Conservation (phyloP, 805 yeast species). For the Barnettozyma sucrosica region DNA sequence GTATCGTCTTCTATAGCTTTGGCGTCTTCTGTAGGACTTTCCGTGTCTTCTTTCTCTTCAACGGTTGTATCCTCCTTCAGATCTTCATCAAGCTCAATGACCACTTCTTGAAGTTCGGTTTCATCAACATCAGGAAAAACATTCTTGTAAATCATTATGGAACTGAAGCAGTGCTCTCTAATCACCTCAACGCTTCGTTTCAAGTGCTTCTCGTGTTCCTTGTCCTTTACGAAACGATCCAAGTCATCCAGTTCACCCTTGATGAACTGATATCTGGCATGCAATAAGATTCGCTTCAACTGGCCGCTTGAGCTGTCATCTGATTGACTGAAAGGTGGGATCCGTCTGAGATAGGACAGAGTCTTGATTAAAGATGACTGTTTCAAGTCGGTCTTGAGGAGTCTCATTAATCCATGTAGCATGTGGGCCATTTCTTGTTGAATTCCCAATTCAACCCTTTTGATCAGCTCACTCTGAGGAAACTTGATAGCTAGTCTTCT, state of each 20-base stretch:
- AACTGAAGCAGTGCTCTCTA: slow-evolving; percentile 75
- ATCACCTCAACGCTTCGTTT: slow-evolving; percentile 79
- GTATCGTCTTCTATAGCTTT: not conserved
- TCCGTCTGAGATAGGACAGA: slow-evolving; percentile 65
- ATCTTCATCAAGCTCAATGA: slow-evolving; percentile 9
- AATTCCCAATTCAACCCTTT: slow-evolving; percentile 44
- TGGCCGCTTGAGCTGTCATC: slow-evolving; percentile 23
- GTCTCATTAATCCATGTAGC: slow-evolving; percentile 62
- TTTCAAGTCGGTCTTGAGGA: slow-evolving; percentile 69
- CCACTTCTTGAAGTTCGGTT: slow-evolving; percentile 17
- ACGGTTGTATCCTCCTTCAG: slow-evolving; percentile 4
- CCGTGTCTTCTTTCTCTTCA: not conserved
- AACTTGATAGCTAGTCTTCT: slow-evolving; percentile 65
- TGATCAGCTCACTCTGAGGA: slow-evolving; percentile 51
- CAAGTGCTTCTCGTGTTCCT: slow-evolving; percentile 52
- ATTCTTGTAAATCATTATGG: slow-evolving; percentile 60
- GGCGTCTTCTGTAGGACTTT: slow-evolving; percentile 8
- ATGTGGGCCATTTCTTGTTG: slow-evolving; percentile 54
- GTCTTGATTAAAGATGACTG: slow-evolving; percentile 77
- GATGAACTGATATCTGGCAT: slow-evolving; percentile 66
- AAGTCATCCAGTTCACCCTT: slow-evolving; percentile 52
- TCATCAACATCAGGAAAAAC: slow-evolving; percentile 44
- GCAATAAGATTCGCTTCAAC: slow-evolving; percentile 54
- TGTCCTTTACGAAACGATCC: slow-evolving; percentile 47
- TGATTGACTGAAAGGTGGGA: slow-evolving; percentile 43